Base-by-base conservation (phyloP, 139 green algal species). In the Edaphochlamys debaryana region DNA sequence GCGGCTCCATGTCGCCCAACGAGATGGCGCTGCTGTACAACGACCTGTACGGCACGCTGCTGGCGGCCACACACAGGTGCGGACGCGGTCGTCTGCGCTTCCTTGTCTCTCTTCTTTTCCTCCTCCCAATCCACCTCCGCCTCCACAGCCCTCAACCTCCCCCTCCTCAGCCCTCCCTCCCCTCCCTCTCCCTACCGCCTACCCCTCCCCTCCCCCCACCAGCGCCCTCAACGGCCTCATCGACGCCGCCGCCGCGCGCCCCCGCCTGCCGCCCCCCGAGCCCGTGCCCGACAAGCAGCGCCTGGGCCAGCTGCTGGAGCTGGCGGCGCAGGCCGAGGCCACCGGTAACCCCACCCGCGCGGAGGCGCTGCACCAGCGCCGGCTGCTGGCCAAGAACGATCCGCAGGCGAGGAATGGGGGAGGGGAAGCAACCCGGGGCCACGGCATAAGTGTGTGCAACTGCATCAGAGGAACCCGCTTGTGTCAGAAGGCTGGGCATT, bases 1-100 rank as follows among this genome's bases (percentile, higher is more conserved):
- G 37, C 38, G 79, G 79, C 37, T 50, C 25, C 48, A 85, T 85
- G 79, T 68, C 37, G 23, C 79, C 79, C 68, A 77, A 85, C 67
- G 79, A 85, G 54, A 85, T 85, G 79, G 79, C 67, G 36, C 67
- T 70, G 67, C 67, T 85, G 50, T 85, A 85, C 79, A 85, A 78
- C 68, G 67, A 85, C 68, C 52, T 85, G 50, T 85, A 85, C 42
- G 54, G 42, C 48, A 69, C 34, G 4, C 79, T 85, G 52, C 54
- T 78, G 36, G 67, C n/a, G 7, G 79, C 67, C 0, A 64, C 58
- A 29, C 79, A 85, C 54, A 19, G n/a, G n/a, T n/a, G n/a, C n/a
- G n/a, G n/a, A n/a, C n/a, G n/a, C n/a, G n/a, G n/a, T n/a, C n/a
- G n/a, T n/a, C n/a, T n/a, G n/a, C n/a, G n/a, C n/a, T n/a, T n/a